Conservation (phyloP, 257 asterid species). For the Capsicum baccatum region DNA sequence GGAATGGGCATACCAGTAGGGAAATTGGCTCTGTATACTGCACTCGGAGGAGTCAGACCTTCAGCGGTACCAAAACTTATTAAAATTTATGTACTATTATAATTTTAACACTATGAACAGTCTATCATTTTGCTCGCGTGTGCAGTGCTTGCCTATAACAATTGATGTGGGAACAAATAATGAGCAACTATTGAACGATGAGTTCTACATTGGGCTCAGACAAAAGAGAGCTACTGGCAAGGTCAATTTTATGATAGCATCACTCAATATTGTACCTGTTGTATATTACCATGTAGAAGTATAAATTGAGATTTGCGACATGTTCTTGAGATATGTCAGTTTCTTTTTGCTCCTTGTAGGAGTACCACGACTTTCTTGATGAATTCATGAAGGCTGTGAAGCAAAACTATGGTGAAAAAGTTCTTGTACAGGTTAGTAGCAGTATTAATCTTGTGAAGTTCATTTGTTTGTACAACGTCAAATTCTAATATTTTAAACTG, state of each 20-base stretch:
- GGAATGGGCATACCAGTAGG: slow-evolving; percentile 99
- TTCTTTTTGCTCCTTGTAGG: slow-evolving; percentile 49
- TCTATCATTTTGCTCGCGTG: slow-evolving; percentile 28
- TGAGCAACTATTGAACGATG: slow-evolving; percentile 72
- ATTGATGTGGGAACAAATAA: slow-evolving; percentile 96
- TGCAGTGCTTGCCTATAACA: slow-evolving; percentile 86
- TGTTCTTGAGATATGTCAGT: not conserved
- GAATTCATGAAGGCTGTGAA: slow-evolving; percentile 96
- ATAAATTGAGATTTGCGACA: not conserved
- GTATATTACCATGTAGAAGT: not conserved
- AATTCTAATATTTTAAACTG: slow-evolving; percentile 1
- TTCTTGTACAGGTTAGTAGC: slow-evolving; percentile 76
- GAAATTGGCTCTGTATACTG: slow-evolving; percentile 81
- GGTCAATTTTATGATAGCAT: slow-evolving; percentile 45
- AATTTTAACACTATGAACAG: not conserved
- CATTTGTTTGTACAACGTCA: not conserved
- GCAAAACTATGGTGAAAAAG: slow-evolving; percentile 93
- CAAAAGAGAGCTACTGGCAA: slow-evolving; percentile 84
- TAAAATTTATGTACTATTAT: slow-evolving; percentile 10
- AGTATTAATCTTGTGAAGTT: no score
- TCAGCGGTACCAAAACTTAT: slow-evolving; percentile 63
- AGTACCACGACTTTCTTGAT: slow-evolving; percentile 75
- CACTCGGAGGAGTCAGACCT: slow-evolving; percentile 96
- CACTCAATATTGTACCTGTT: not conserved
- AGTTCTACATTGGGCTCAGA: slow-evolving; percentile 90